phyloP scores from a whole-genome alignment of 2,329 filamentous ascomycete species.

The Penicillium digitatum region DNA sequence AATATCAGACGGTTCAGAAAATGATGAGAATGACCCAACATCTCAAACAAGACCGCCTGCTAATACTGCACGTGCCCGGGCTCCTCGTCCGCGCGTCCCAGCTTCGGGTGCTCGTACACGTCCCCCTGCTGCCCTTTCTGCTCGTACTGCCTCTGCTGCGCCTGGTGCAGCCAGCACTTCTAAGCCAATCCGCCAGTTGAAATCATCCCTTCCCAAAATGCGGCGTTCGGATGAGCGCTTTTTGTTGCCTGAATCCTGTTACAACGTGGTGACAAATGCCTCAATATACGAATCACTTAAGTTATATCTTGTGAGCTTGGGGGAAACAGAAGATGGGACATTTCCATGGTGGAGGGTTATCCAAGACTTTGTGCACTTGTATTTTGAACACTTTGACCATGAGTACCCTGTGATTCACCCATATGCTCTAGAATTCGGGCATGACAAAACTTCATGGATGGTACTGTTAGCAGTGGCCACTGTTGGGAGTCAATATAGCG shows the following conservation, averaged over 20 bases:
- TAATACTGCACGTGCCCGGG: background rate
- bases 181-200: background rate
- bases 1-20: background rate
- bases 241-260: background rate
- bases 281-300: background rate
- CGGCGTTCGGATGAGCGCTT: background rate
- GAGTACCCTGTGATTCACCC: background rate
- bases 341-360: background rate
- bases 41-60: background rate
- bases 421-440: background rate
- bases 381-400: constrained; percentile 2
- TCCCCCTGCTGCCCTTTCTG: background rate
- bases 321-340: background rate
- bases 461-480: background rate
- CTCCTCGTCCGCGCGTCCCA: background rate
- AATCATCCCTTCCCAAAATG: background rate
- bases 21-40: background rate
- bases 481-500: constrained; percentile 2
- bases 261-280: background rate
- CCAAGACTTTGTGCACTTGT: constrained; percentile 2
- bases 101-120: background rate
- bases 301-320: background rate
- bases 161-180: background rate
- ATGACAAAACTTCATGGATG: background rate
- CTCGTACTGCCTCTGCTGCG: too few relatives aligned